phyloP scores from a whole-genome alignment of 2,329 filamentous ascomycete species.

The Cryphonectria parasitica region DNA sequence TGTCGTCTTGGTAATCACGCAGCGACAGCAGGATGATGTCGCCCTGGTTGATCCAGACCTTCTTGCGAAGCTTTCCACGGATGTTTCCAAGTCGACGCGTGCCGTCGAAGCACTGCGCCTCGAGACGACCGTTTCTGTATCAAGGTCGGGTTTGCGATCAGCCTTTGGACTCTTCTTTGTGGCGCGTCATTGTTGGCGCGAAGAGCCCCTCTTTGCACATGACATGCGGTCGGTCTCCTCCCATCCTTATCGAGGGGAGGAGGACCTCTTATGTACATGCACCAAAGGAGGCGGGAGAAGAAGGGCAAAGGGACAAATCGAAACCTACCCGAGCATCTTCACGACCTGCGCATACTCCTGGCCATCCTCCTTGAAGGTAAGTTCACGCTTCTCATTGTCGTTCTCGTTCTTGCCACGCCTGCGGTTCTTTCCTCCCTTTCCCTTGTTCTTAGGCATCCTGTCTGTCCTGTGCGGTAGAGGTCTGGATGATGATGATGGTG shows the following conservation, averaged over 20 bases:
- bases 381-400: slow-evolving; percentile 81
- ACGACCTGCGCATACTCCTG: slow-evolving; percentile 73
- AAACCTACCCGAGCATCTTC: slow-evolving; percentile 78
- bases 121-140: slow-evolving; percentile 76
- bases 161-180: background rate
- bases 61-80: slow-evolving; percentile 97
- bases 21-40: slow-evolving; percentile 87
- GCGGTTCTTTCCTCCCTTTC: slow-evolving; percentile 32
- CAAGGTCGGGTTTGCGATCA: background rate
- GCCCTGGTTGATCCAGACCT: slow-evolving; percentile 99
- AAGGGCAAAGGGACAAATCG: background rate
- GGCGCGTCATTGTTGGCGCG: background rate
- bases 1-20: slow-evolving; percentile 86
- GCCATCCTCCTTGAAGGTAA: slow-evolving; percentile 81
- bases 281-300: too few species aligned
- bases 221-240: background rate
- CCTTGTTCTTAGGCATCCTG: slow-evolving; percentile 31
- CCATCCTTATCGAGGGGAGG: background rate
- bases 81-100: slow-evolving; percentile 71
- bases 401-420: slow-evolving; percentile 70
- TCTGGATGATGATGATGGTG: background rate
- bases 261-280: background rate
- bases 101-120: slow-evolving; percentile 94
- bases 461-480: background rate
- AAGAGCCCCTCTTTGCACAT: background rate